These are phyloP conservation scores for Boechera stricta DNA, from an alignment of 345 rosid genomes.

Conservation along the genomic window DNA sequence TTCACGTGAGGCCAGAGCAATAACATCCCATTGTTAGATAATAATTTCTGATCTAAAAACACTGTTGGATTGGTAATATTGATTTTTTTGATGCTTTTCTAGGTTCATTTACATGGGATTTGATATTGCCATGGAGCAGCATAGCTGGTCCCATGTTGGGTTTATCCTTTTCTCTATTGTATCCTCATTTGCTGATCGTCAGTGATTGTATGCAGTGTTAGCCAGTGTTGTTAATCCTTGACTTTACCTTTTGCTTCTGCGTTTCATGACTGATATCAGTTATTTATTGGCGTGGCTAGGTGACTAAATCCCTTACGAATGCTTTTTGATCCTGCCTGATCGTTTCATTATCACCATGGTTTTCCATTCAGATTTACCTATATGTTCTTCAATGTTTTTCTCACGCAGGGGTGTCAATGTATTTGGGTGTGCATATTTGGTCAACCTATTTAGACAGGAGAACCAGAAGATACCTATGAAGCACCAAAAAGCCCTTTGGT, in stretches of 20 bases:
- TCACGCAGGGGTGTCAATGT: conserved; percentile 80
- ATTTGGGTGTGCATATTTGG: conserved; percentile 88
- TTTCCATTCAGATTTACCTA: conserved; percentile 14
- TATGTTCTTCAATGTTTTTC: conserved; percentile 2
- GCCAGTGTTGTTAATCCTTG: conserved; percentile 53
- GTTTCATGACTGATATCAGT: conserved; percentile 50
- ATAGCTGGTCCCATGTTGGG: conserved; percentile 96
- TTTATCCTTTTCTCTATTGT: conserved; percentile 94
- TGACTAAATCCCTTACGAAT: conserved; percentile 10
- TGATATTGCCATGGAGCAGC: conserved; percentile 97
- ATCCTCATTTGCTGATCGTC: conserved; percentile 55
- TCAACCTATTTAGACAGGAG: conserved; percentile 76
- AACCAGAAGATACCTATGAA: conserved; percentile 75
- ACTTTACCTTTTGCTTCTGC: conserved; percentile 42
- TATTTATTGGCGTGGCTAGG: conserved; percentile 63
- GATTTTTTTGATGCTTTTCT: conserved; percentile 38
- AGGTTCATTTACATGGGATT: conserved; percentile 99
- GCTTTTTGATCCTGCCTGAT: background rate
- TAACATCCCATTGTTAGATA: conserved; percentile 12
- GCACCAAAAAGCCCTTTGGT: conserved; percentile 98
- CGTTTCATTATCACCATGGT: conserved; percentile 5
- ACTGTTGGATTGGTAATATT: conserved; percentile 9
- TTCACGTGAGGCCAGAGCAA: conserved; percentile 60
- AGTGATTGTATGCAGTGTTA: conserved; percentile 21
- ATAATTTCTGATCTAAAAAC: background rate